These are phyloP conservation scores for Gautieria morchelliformis DNA, from an alignment of 768 basidiomycete species.

Conservation along the genomic window DNA sequence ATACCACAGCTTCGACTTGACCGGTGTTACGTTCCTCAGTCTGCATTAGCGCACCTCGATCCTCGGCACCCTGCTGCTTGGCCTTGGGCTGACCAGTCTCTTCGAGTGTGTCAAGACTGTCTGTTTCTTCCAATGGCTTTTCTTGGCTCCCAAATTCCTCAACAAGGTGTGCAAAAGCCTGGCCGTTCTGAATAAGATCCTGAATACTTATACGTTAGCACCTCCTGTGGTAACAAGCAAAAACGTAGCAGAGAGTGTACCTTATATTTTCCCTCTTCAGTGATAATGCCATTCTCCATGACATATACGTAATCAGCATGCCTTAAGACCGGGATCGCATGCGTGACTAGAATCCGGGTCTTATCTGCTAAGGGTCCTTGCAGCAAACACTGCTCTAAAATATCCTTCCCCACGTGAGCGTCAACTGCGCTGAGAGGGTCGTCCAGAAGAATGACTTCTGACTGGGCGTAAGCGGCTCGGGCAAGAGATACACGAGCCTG, in stretches of 20 bases:
- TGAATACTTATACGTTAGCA: conserved; percentile 13
- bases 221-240: neutral
- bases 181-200: conserved; percentile 36
- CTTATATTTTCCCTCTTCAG: conserved; percentile 52
- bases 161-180: conserved; percentile 41
- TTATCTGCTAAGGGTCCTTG: conserved; percentile 40
- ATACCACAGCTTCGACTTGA: conserved; percentile 39
- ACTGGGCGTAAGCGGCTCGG: conserved; percentile 62
- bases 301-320: conserved; percentile 56
- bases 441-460: conserved; percentile 70
- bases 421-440: conserved; percentile 78
- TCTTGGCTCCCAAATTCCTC: conserved; percentile 43
- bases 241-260: conserved; percentile 21
- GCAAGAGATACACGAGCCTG: conserved; percentile 71
- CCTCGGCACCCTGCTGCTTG: conserved; percentile 21
- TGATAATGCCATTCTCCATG: conserved; percentile 47
- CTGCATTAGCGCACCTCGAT: conserved; percentile 36
- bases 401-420: conserved; percentile 60
- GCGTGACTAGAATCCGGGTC: conserved; percentile 55
- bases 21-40: conserved; percentile 50
- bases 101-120: conserved; percentile 7
- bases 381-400: conserved; percentile 53
- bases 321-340: conserved; percentile 48
- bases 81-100: conserved; percentile 6
- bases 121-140: conserved; percentile 11